phyloP scores from a whole-genome alignment of 805 yeast genomes.

The Ogataea dorogensis region DNA sequence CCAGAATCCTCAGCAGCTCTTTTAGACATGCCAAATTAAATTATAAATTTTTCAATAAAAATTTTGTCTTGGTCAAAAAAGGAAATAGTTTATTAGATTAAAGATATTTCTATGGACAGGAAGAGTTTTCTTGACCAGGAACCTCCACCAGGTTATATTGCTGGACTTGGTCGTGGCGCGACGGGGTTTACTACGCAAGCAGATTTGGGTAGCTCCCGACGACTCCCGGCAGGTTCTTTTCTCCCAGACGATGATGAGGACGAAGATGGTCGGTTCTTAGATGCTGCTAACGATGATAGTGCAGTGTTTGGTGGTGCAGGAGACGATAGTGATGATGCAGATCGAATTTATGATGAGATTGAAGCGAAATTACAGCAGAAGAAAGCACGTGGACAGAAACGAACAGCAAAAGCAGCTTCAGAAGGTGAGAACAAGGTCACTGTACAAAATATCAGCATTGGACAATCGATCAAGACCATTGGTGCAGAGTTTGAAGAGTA shows the following conservation, averaged over 20 bases:
- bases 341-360: conserved; percentile 58
- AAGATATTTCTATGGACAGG: conserved; percentile 41
- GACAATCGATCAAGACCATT: conserved; percentile 33
- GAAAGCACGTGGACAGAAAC: conserved; percentile 66
- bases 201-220: conserved; percentile 56
- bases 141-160: conserved; percentile 86
- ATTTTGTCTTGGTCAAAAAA: conserved; percentile 6
- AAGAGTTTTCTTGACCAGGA: conserved; percentile 73
- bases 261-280: conserved; percentile 32
- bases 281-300: conserved; percentile 27
- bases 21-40: conserved; percentile 31
- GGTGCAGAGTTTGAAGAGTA: conserved; percentile 64
- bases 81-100: conserved; percentile 10
- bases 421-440: conserved; percentile 16
- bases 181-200: conserved; percentile 88
- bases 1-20: conserved; percentile 31
- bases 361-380: conserved; percentile 42
- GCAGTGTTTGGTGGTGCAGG: conserved; percentile 23
- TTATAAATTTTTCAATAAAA: conserved; percentile 9
- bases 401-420: conserved; percentile 50
- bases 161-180: conserved; percentile 96
- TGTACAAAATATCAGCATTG: conserved; percentile 21
- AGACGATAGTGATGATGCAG: conserved; percentile 82
- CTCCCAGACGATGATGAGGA: conserved; percentile 27
- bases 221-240: conserved; percentile 29